Evolutionary conservation across 2,329 filamentous ascomycete genomes (phyloP), one percentile per base, ranked within the genome.

Genomic region (Saccharata proteae): DNA sequence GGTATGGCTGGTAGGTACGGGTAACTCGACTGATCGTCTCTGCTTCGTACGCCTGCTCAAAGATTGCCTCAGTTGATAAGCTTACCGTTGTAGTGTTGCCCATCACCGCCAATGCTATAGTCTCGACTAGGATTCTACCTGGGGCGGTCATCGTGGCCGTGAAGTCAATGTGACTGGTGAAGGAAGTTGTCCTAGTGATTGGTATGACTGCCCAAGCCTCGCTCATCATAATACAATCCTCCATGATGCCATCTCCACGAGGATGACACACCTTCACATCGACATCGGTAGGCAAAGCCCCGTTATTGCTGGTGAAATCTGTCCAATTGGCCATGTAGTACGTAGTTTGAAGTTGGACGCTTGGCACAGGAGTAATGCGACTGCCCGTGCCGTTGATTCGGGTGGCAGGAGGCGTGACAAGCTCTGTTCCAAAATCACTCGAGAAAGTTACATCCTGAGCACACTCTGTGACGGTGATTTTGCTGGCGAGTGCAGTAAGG

Each of bases 321-420:
- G 58, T 49, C 60, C 59, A 64, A 2, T 57, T 54, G 1, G 59
- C 60, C 18, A 62, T 40, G 43, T 54, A 62, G 49, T 57, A 63
- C 3, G 58, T 62, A 29, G 55, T 59, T 17, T 59, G 41, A 0
- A 46, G 48, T 33, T 55, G 50, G 15, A 62, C 43, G 1, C 47
- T 52, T 3, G 57, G 57, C 3, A 49, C 44, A 3, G 55, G 49
- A 0, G 59, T 62, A 29, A 58, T 55, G 23, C 3, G n/a, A 7
- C 19, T 9, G 7, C 22, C 23, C 18, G 39, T 39, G 27, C 38
- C 35, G 4, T 16, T 32, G 4, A 35, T 43, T 4, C 38, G 36
- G 1, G 46, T 46, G 5, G 54, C 47, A 7, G 48, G 51, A 2
- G 58, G 52, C 4, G 49, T 55, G 5, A 52, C 51, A n/a, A 63